Evolutionary conservation across 805 yeast genomes (phyloP), one percentile per base, ranked within the genome.

Genomic region (Debaryomyces maramus): DNA sequence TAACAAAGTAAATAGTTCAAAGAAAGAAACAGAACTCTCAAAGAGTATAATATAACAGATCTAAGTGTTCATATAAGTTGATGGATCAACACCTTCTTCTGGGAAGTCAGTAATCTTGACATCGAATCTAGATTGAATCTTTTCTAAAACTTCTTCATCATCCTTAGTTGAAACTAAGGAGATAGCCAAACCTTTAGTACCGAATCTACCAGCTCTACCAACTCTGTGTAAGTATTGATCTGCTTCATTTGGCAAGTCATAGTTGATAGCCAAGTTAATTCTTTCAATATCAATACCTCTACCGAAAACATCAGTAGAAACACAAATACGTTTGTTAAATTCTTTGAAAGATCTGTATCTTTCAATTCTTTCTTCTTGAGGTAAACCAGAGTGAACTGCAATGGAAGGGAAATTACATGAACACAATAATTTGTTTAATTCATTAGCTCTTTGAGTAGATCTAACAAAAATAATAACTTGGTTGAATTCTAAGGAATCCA

Each of bases 151-250:
- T 70, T 84, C 88, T 68, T 88, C 89, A 62, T 93, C 99, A 49
- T 83, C 91, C 56, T 81, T 85, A 43, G 83, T 76, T 31, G 93
- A 76, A 40, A 93, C 93, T 51, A 91, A 87, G 30, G 97, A 88
- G 43, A 93, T 78, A 39, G 97, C 95, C 57, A 93, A 81, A 74
- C 99, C 99, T 75, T 91, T 91, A 63, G 99, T 91, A 76, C 99
- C 99, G 59, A 91, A 91, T 80, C 99, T 90, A 73, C 99, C 99
- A 53, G 99, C 99, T 81, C 99, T 89, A 63, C 99, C 99, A 48
- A 91, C 99, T 76, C 99, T 88, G 77, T 91, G 99, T 65, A 91
- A 80, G 72, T 93, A 91, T 71, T 93, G 97, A 70, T 91, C 98
- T 50, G 98, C 96, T 73, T 90, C 97, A 51, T 70, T 75, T 55